Conservation (phyloP, 345 rosid genomes). For the Kandelia obovata region DNA sequence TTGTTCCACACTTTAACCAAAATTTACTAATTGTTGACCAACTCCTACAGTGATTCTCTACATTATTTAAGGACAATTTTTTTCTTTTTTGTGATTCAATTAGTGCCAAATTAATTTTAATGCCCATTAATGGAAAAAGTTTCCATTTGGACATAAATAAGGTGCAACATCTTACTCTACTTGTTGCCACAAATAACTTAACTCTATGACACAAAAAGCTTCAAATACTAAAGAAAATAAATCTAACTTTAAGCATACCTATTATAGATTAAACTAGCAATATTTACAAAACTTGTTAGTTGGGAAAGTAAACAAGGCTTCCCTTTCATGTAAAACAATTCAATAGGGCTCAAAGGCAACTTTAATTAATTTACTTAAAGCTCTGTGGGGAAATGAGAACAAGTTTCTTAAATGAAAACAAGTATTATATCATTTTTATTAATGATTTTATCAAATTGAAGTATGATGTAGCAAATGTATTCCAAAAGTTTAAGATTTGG, state of each 20-base stretch:
- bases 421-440: not conserved
- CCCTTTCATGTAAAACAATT: too few relatives aligned
- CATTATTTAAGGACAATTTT: not conserved
- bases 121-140: not conserved
- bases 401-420: not conserved
- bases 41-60: not conserved
- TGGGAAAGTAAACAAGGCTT: too few relatives aligned
- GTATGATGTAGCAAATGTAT: not conserved
- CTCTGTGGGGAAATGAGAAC: not conserved
- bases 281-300: too few relatives aligned
- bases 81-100: not conserved
- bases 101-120: not conserved
- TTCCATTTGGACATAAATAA: not conserved
- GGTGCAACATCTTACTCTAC: not conserved
- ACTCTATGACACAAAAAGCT: too few relatives aligned
- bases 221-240: too few relatives aligned
- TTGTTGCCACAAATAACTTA: too few relatives aligned
- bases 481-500: not conserved
- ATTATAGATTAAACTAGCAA: too few relatives aligned
- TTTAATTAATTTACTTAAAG: not conserved
- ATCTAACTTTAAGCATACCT: too few relatives aligned
- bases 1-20: not conserved
- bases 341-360: not conserved
- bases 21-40: not conserved
- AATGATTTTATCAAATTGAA: not conserved